These are phyloP conservation scores for Venturia asperata DNA, from an alignment of 2,329 filamentous ascomycete genomes.

Conservation along the genomic window DNA sequence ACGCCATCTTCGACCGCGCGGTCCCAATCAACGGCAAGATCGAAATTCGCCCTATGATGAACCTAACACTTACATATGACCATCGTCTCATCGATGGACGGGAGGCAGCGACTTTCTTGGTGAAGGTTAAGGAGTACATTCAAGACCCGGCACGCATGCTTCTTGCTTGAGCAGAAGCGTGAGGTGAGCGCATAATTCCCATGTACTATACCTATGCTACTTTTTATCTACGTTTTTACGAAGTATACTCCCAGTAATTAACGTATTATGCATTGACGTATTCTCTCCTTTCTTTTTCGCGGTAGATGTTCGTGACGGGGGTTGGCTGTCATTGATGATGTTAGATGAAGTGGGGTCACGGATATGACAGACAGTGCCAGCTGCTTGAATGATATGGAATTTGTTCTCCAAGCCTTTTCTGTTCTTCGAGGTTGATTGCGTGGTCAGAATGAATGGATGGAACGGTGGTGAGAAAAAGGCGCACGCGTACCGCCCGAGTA, in stretches of 20 bases:
- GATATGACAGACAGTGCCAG: neutral
- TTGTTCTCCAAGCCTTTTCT: neutral
- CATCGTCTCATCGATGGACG: conserved; percentile 91
- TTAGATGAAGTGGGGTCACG: neutral
- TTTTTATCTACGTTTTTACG: conserved; percentile 1
- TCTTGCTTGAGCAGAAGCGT: conserved; percentile 38
- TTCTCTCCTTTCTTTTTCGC: neutral
- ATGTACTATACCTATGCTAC: conserved; percentile 4
- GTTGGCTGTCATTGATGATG: neutral
- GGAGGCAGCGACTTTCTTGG: conserved; percentile 91
- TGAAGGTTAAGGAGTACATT: conserved; percentile 92
- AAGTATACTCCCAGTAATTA: conserved; percentile 10
- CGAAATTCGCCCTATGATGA: conserved; percentile 98
- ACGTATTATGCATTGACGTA: neutral
- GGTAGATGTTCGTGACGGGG: neutral
- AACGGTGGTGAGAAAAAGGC: too few relatives aligned
- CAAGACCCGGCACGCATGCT: conserved; percentile 94
- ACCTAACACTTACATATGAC: conserved; percentile 93
- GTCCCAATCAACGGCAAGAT: conserved; percentile 89
- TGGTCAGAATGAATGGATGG: neutral
- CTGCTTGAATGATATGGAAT: neutral
- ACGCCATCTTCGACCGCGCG: conserved; percentile 92
- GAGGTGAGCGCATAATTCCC: neutral
- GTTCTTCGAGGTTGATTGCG: neutral
- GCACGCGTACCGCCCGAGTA: too few relatives aligned